Evolutionary conservation across 176 grass and related monocot species (phyloP).

Genomic region (Oryza glaberrima): DNA sequence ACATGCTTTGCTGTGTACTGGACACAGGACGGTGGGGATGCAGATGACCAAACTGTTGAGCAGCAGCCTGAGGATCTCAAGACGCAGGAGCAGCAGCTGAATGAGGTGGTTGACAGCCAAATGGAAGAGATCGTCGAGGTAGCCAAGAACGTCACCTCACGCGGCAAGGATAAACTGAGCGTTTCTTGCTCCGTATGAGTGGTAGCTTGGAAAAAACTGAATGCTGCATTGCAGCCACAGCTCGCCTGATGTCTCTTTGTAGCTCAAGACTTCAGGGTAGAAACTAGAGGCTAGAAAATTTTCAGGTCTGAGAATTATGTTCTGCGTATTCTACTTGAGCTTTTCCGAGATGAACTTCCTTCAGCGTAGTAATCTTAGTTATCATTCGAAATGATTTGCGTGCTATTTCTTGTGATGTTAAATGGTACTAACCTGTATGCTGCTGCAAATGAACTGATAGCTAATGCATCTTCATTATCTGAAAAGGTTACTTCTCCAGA

Average conservation of each 20-base stretch:
- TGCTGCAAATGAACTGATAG: no score
- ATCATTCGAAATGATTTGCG: no score
- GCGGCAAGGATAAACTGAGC: constrained; percentile 28
- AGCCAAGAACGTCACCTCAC: constrained; percentile 56
- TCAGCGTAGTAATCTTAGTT: neutral
- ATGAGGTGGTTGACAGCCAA: constrained; percentile 64
- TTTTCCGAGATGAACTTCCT: no score
- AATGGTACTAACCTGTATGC: no score
- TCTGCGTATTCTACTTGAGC: neutral
- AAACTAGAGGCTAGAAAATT: neutral
- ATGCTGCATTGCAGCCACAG: neutral
- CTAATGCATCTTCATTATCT: no score
- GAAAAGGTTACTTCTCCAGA: no score
- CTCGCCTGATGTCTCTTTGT: neutral
- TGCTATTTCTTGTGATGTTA: no score
- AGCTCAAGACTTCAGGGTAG: neutral
- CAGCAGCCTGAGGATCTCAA: constrained; percentile 50
- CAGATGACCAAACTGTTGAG: constrained; percentile 40
- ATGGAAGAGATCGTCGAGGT: constrained; percentile 70
- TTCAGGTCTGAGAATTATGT: neutral
- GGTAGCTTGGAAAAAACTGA: constrained; percentile 2
- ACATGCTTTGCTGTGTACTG: constrained; percentile 73
- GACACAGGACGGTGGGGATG: constrained; percentile 49
- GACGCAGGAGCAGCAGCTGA: constrained; percentile 78
- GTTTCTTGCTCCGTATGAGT: neutral